A percentile compares a stretch with the other conserved stretches of the same genome.
These are phyloP conservation scores for Aspergillus niger DNA, from an alignment of 2,329 filamentous ascomycete species.

Conservation along the genomic window DNA sequence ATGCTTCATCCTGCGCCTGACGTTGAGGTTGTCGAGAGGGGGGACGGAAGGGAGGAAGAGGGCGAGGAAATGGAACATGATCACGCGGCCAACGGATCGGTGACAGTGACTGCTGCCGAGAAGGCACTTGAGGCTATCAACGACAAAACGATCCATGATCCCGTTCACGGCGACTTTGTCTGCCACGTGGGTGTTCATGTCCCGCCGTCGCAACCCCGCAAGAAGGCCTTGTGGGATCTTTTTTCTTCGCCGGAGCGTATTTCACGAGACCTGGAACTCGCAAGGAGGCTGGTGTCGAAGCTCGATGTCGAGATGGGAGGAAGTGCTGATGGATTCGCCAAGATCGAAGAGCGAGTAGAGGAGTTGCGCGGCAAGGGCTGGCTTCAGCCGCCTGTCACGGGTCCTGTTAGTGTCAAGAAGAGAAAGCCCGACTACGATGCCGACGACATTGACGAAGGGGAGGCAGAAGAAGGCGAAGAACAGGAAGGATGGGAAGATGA, in stretches of 20 bases:
- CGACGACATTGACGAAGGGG: slow-evolving; percentile 53
- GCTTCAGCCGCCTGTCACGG: slow-evolving; percentile 64
- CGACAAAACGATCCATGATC: slow-evolving; percentile 94
- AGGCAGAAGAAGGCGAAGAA: slow-evolving; percentile 79
- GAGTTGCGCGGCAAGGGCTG: slow-evolving; percentile 74
- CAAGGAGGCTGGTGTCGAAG: slow-evolving; percentile 77
- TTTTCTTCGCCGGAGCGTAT: slow-evolving; percentile 94
- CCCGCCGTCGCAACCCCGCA: slow-evolving; percentile 79
- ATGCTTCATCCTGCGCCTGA: slow-evolving; percentile 84
- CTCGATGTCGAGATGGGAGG: slow-evolving; percentile 82
- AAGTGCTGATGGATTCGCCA: slow-evolving; percentile 73
- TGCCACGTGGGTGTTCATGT: slow-evolving; percentile 97
- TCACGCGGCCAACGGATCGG: slow-evolving; percentile 34
- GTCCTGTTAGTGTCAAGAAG: slow-evolving; percentile 50
- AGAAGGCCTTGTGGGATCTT: slow-evolving; percentile 95
- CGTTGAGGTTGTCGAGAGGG: slow-evolving; percentile 65
- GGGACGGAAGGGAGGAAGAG: slow-evolving; percentile 71
- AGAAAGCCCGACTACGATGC: slow-evolving; percentile 56
- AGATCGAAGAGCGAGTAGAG: slow-evolving; percentile 85
- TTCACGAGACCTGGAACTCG: slow-evolving; percentile 82
- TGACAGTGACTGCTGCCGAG: slow-evolving; percentile 63
- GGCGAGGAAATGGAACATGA: slow-evolving; percentile 55
- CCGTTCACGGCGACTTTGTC: slow-evolving; percentile 90
- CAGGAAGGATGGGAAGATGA: slow-evolving; percentile 66
- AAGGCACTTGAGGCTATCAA: slow-evolving; percentile 93